Evolutionary conservation across 2,329 filamentous ascomycete species (phyloP).

Genomic region (Fusarium redolens): DNA sequence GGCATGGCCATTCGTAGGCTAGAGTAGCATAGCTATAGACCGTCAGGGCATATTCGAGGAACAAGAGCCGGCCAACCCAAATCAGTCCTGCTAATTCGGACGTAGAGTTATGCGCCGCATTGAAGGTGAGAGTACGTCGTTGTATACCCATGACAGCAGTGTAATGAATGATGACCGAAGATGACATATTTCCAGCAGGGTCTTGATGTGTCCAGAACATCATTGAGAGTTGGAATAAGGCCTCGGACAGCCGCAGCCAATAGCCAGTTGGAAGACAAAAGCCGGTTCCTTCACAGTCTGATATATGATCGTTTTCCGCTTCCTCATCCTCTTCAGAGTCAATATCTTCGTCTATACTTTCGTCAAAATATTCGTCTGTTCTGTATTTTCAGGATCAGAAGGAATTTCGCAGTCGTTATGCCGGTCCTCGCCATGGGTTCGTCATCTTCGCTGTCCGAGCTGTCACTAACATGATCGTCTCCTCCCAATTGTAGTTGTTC

Average conservation of each 20-base stretch:
- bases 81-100: not conserved
- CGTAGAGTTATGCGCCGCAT: not conserved
- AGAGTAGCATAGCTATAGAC: not conserved
- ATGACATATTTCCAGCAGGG: not conserved
- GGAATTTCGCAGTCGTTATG: too few species aligned
- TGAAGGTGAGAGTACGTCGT: not conserved
- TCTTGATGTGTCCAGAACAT: slow-evolving; percentile 3
- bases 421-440: too few species aligned
- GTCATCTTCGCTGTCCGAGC: too few species aligned
- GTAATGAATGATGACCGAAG: not conserved
- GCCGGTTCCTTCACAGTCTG: too few species aligned
- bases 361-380: too few species aligned
- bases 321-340: too few species aligned
- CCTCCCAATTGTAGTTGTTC: too few species aligned
- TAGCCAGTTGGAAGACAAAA: too few species aligned
- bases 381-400: too few species aligned
- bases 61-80: not conserved
- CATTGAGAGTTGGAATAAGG: not conserved
- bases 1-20: not conserved
- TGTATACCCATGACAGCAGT: not conserved
- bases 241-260: not conserved
- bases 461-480: too few species aligned
- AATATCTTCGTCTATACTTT: too few species aligned
- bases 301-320: too few species aligned
- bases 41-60: not conserved